phyloP scores from a whole-genome alignment of 768 basidiomycete species.

The Coprinellus aureogranulatus region DNA sequence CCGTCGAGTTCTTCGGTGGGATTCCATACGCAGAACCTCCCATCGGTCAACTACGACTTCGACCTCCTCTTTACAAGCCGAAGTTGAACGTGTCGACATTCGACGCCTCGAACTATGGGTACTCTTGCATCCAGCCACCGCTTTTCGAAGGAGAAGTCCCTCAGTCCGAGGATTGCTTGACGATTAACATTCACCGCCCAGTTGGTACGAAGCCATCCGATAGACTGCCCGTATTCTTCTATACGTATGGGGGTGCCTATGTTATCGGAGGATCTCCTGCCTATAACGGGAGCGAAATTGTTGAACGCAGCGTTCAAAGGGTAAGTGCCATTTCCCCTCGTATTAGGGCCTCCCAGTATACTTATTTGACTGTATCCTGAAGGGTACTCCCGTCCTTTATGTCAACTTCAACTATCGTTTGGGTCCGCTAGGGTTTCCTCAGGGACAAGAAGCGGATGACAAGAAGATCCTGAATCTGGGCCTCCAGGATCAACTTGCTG shows the following conservation, averaged over 20 bases:
- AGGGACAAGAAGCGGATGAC: slow-evolving; percentile 38
- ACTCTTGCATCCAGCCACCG: slow-evolving; percentile 45
- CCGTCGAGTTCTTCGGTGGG: slow-evolving; percentile 21
- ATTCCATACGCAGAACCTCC: slow-evolving; percentile 58
- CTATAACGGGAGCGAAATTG: slow-evolving; percentile 32
- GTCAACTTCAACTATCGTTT: slow-evolving; percentile 42
- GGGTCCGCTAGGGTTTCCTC: slow-evolving; percentile 44
- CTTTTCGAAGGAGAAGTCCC: neutral
- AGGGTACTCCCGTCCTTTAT: slow-evolving; percentile 45
- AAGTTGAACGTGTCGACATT: slow-evolving; percentile 31
- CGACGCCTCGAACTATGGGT: slow-evolving; percentile 46
- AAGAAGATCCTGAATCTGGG: slow-evolving; percentile 43
- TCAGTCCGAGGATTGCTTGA: slow-evolving; percentile 56
- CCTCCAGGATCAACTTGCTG: slow-evolving; percentile 44
- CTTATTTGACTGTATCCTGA: neutral
- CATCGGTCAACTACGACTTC: slow-evolving; percentile 44
- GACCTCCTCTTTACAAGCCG: slow-evolving; percentile 44
- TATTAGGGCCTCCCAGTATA: no score
- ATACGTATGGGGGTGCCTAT: slow-evolving; percentile 35
- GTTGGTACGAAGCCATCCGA: slow-evolving; percentile 26
- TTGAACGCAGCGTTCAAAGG: slow-evolving; percentile 32
- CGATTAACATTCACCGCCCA: slow-evolving; percentile 57
- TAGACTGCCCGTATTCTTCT: slow-evolving; percentile 30
- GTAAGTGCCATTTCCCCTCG: slow-evolving; percentile 21
- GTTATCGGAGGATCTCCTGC: slow-evolving; percentile 22